A percentile compares a stretch with the other conserved stretches of the same genome.
These are phyloP conservation scores for Coleophoma cylindrospora DNA, from an alignment of 2,329 filamentous ascomycete species.

Conservation along the genomic window DNA sequence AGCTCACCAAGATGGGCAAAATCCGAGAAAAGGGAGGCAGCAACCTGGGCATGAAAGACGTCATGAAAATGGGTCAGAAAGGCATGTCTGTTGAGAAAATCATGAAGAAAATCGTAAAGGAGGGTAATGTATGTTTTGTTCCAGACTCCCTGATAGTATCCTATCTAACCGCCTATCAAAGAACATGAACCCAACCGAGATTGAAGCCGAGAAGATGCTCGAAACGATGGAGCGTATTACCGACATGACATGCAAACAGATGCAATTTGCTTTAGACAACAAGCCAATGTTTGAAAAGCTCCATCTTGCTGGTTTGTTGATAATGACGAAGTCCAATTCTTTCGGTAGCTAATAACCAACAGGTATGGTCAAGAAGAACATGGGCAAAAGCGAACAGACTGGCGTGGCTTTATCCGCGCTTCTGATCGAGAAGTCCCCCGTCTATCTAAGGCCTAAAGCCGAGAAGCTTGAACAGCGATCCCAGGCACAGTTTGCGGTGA, in stretches of 20 bases:
- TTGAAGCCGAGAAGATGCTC: background rate
- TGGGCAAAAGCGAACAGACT: background rate
- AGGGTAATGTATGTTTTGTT: constrained; percentile 16
- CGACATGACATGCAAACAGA: background rate
- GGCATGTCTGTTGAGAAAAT: constrained; percentile 21
- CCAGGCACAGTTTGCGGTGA: background rate
- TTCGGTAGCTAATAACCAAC: background rate
- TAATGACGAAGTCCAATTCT: background rate
- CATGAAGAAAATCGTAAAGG: constrained; percentile 22
- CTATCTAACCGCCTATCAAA: background rate
- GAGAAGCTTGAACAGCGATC: background rate
- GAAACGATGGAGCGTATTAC: background rate
- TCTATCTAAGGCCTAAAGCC: background rate
- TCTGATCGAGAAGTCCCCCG: background rate
- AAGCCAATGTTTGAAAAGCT: background rate
- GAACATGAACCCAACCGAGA: background rate
- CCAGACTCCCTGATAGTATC: background rate
- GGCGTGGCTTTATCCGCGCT: background rate
- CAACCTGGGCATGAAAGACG: constrained; percentile 17
- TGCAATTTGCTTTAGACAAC: background rate
- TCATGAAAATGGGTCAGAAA: constrained; percentile 22
- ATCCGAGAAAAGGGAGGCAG: constrained; percentile 19
- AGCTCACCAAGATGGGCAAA: constrained; percentile 17
- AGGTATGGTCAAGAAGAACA: background rate
- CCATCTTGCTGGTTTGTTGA: background rate